Evolutionary conservation across 106 monocot species (phyloP).

Genomic region (Allium fistulosum): DNA sequence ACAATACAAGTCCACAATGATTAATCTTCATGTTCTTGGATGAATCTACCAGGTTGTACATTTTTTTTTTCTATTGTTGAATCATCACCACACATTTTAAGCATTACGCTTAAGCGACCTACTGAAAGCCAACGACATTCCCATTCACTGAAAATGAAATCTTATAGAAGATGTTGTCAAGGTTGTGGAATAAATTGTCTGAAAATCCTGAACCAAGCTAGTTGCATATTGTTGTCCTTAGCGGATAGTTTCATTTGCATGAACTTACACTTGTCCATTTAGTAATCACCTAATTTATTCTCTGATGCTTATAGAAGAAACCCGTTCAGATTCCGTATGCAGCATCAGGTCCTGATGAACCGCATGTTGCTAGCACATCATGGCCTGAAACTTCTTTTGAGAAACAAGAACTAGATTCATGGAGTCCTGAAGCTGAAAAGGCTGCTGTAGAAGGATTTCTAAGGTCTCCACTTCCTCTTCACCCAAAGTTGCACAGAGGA

Average conservation of each 20-base stretch:
- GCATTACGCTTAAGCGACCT: too few relatives aligned
- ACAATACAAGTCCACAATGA: too few relatives aligned
- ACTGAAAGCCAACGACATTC: background rate
- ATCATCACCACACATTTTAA: too few relatives aligned
- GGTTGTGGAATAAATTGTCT: background rate
- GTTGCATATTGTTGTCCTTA: too few relatives aligned
- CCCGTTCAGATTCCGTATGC: conserved; percentile 37
- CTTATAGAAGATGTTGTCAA: background rate
- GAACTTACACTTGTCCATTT: background rate
- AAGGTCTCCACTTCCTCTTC: conserved; percentile 56
- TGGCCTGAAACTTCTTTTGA: conserved; percentile 61
- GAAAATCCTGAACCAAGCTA: background rate
- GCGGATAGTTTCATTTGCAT: too few relatives aligned
- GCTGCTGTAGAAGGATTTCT: conserved; percentile 47
- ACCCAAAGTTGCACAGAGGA: conserved; percentile 80
- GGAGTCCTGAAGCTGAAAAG: conserved; percentile 38
- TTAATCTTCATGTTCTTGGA: too few relatives aligned
- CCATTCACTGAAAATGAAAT: background rate
- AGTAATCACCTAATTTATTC: background rate
- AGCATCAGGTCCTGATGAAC: conserved; percentile 82
- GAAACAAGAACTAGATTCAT: conserved; percentile 34
- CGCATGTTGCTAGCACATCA: conserved; percentile 79
- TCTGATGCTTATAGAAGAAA: conserved; percentile 32
- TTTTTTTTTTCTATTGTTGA: too few relatives aligned
- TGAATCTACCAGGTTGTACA: too few relatives aligned